Conservation (phyloP, 768 basidiomycete genomes). For the Podaxis pistillaris region DNA sequence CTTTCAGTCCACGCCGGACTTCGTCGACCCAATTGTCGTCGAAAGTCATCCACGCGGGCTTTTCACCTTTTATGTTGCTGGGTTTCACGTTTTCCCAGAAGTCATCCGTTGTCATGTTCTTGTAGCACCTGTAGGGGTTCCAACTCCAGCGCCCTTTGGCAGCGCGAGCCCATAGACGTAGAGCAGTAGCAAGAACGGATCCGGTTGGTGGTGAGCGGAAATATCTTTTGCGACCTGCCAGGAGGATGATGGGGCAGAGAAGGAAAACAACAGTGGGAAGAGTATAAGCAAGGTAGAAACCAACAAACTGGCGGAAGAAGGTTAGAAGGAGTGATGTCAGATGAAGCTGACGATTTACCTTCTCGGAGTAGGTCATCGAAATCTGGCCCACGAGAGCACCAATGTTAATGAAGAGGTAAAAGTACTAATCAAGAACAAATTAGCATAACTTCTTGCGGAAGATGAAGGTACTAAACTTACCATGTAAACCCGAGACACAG, state of each 20-base stretch:
- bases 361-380: constrained; percentile 65
- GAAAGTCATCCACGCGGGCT: constrained; percentile 71
- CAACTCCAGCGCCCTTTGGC: constrained; percentile 50
- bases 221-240: constrained; percentile 53
- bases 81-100: constrained; percentile 80
- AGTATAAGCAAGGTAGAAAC: constrained; percentile 65
- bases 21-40: constrained; percentile 83
- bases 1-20: constrained; percentile 68
- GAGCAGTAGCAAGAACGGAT: constrained; percentile 53
- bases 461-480: constrained; percentile 32
- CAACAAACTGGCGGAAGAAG: constrained; percentile 45
- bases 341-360: constrained; percentile 31
- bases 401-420: constrained; percentile 75
- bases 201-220: constrained; percentile 57
- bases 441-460: neutral
- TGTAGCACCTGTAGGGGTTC: constrained; percentile 49
- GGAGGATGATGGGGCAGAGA: constrained; percentile 60
- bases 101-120: constrained; percentile 51
- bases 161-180: constrained; percentile 48
- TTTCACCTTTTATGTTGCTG: constrained; percentile 41
- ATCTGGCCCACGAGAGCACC: constrained; percentile 71
- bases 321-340: neutral
- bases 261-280: constrained; percentile 65
- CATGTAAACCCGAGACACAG: constrained; percentile 74
- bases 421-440: constrained; percentile 38